Evolutionary conservation across 306 rosid species (phyloP).

Genomic region (Vachellia collinsii): DNA sequence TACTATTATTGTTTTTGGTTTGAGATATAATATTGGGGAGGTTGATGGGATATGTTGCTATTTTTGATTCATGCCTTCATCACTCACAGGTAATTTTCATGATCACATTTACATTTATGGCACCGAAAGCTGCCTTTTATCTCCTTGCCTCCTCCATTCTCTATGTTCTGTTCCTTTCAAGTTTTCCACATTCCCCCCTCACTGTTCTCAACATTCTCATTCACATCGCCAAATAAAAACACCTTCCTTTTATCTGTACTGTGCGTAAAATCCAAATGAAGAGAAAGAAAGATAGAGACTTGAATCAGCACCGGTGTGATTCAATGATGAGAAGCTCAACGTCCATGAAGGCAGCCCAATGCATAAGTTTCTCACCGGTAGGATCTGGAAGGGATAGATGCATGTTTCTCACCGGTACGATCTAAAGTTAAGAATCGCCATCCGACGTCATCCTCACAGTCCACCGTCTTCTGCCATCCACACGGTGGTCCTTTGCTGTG

Average conservation of each 20-base stretch:
- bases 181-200: not conserved
- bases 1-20: not conserved
- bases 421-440: too few relatives aligned
- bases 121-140: not conserved
- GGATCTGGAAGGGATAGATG: too few relatives aligned
- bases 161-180: not conserved
- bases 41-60: not conserved
- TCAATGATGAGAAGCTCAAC: not conserved
- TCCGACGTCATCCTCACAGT: too few relatives aligned
- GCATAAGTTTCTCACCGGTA: too few relatives aligned
- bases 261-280: not conserved
- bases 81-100: not conserved
- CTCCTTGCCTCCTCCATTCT: not conserved
- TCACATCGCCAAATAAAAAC: not conserved
- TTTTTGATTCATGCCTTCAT: not conserved
- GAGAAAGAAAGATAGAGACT: not conserved
- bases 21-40: not conserved
- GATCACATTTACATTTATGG: not conserved
- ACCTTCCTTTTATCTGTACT: not conserved
- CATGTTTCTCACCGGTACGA: too few relatives aligned
- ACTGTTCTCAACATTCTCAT: not conserved
- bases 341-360: too few relatives aligned
- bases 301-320: not conserved
- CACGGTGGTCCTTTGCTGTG: too few relatives aligned
- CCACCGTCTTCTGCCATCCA: too few relatives aligned